Conservation (phyloP, 495 filamentous ascomycete species). For the Aspergillus kassunensis region DNA sequence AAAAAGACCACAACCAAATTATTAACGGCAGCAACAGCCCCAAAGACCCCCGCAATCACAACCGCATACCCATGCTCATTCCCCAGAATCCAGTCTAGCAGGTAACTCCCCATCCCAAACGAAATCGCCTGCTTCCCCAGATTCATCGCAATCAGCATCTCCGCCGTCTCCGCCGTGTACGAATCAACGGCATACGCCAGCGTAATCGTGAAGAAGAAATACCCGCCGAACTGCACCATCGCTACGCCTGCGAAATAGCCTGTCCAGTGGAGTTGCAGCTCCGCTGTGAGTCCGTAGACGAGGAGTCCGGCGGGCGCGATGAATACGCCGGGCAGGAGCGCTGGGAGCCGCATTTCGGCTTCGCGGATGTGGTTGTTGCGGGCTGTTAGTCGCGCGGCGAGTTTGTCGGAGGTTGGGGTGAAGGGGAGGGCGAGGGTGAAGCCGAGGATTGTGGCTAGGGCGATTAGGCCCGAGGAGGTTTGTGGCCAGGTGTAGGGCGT, state of each 20-base stretch:
- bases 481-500: conserved; percentile 57
- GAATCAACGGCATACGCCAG: conserved; percentile 58
- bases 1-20: too few species aligned
- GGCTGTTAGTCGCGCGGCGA: conserved; percentile 52
- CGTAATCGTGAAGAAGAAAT: conserved; percentile 59
- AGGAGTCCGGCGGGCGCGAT: conserved; percentile 52
- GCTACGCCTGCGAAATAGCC: conserved; percentile 52
- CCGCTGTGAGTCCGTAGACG: conserved; percentile 52
- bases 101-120: too few species aligned
- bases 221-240: conserved; percentile 49
- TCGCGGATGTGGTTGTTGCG: conserved; percentile 55
- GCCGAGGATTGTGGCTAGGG: conserved; percentile 48
- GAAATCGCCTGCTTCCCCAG: too few species aligned
- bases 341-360: conserved; percentile 58
- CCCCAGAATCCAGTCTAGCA: too few species aligned
- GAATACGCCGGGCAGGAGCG: conserved; percentile 50
- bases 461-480: conserved; percentile 53
- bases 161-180: too few species aligned
- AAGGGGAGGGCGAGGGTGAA: conserved; percentile 54
- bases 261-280: conserved; percentile 52
- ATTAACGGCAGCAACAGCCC: too few species aligned
- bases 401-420: conserved; percentile 50
- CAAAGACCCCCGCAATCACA: too few species aligned
- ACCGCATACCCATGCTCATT: too few species aligned
- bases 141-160: too few species aligned